phyloP scores from a whole-genome alignment of 75 land plant species.

The Larix kaempferi region DNA sequence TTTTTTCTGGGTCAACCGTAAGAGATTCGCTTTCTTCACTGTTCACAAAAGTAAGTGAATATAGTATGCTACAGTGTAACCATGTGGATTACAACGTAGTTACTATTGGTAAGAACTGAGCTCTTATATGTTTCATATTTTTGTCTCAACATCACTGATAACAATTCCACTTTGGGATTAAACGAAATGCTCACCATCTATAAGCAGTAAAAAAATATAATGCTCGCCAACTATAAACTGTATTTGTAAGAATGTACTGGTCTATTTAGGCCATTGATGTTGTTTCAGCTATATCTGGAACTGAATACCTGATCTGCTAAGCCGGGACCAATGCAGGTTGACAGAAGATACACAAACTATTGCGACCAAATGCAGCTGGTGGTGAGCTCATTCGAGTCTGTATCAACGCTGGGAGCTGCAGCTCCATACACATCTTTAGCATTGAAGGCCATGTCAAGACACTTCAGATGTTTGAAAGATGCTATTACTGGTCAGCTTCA shows the following conservation, averaged over 20 bases:
- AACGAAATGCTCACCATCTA: slow-evolving; percentile 7
- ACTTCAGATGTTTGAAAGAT: slow-evolving; percentile 76
- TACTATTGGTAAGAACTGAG: too few relatives aligned
- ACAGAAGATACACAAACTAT: slow-evolving; percentile 73
- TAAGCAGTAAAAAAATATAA: background rate
- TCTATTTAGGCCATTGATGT: background rate
- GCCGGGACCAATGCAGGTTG: slow-evolving; percentile 40
- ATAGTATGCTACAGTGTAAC: too few relatives aligned
- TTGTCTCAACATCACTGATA: too few relatives aligned
- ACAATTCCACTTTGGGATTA: too few relatives aligned
- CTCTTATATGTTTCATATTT: too few relatives aligned
- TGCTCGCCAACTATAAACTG: slow-evolving; percentile 18
- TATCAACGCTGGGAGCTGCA: slow-evolving; percentile 66
- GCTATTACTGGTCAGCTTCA: slow-evolving; percentile 62
- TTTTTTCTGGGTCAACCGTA: too few relatives aligned
- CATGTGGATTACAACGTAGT: too few relatives aligned
- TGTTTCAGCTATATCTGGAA: background rate
- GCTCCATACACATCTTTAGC: slow-evolving; percentile 60
- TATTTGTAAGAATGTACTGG: slow-evolving; percentile 7
- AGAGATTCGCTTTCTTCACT: too few relatives aligned
- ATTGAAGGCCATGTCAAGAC: slow-evolving; percentile 76
- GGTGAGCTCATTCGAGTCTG: slow-evolving; percentile 58
- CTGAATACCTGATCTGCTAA: background rate
- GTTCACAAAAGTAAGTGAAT: too few relatives aligned
- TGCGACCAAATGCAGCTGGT: slow-evolving; percentile 64